A percentile compares a stretch with the other conserved stretches of the same genome.
Conservation (phyloP, 345 rosid species). For the Ceriops tagal region DNA sequence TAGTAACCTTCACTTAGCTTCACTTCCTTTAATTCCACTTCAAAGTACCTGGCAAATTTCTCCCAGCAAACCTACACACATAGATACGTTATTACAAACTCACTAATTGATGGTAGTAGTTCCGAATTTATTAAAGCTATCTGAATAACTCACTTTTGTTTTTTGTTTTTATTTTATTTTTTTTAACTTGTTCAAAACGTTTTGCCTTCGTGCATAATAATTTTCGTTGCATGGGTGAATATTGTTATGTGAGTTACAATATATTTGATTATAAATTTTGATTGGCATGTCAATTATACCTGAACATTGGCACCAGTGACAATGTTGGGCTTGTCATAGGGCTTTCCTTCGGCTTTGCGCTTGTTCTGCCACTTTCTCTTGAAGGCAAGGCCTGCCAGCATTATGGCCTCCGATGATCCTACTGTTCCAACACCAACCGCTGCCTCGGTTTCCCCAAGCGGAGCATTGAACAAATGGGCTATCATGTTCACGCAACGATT, state of each 20-base stretch:
- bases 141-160: too few relatives aligned
- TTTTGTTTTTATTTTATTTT: too few relatives aligned
- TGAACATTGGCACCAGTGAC: constrained; percentile 97
- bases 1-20: constrained; percentile 82
- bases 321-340: constrained; percentile 79
- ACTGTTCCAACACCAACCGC: constrained; percentile 93
- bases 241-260: too few relatives aligned
- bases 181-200: too few relatives aligned
- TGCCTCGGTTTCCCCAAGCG: constrained; percentile 59
- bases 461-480: constrained; percentile 87
- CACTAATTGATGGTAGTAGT: too few relatives aligned
- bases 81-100: too few relatives aligned
- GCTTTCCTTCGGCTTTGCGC: constrained; percentile 77
- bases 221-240: too few relatives aligned
- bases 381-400: constrained; percentile 92
- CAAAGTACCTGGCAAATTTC: constrained; percentile 92
- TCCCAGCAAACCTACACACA: constrained; percentile 71
- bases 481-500: constrained; percentile 95
- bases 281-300: constrained; percentile 24
- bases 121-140: too few relatives aligned
- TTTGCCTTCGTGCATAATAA: too few relatives aligned
- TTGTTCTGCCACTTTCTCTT: constrained; percentile 95
- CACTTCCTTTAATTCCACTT: constrained; percentile 89
- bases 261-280: neutral
- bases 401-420: constrained; percentile 94